phyloP scores from a whole-genome alignment of 495 filamentous ascomycete species.

The Hypoxylon perforatum region DNA sequence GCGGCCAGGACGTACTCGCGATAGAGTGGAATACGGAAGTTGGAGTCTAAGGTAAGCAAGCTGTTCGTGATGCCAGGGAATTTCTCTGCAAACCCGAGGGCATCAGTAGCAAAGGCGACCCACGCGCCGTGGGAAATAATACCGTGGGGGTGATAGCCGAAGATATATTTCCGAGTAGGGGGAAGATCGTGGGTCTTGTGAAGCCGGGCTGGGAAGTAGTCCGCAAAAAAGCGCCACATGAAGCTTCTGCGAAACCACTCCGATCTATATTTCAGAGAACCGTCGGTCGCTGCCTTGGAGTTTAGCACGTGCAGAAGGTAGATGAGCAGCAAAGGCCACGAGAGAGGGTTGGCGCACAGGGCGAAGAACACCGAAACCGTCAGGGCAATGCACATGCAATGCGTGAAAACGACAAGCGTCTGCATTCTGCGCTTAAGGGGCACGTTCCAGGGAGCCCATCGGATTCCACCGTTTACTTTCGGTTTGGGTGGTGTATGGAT shows the following conservation, averaged over 20 bases:
- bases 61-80: constrained; percentile 98
- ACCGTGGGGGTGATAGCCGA: constrained; percentile 97
- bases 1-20: constrained; percentile 89
- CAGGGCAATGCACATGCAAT: constrained; percentile 83
- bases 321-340: constrained; percentile 91
- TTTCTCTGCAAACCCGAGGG: constrained; percentile 84
- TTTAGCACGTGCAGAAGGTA: constrained; percentile 87
- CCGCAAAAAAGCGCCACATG: constrained; percentile 89
- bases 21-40: constrained; percentile 94
- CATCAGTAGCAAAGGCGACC: constrained; percentile 91
- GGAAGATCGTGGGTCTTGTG: constrained; percentile 85
- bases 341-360: constrained; percentile 86
- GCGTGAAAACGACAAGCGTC: constrained; percentile 84
- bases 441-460: constrained; percentile 88
- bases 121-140: constrained; percentile 97
- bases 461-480: constrained; percentile 58
- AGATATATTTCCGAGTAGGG: constrained; percentile 92
- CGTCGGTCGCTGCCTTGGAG: constrained; percentile 79
- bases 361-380: constrained; percentile 88
- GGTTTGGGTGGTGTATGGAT: constrained; percentile 35
- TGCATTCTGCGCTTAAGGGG: constrained; percentile 88
- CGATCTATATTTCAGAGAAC: constrained; percentile 77
- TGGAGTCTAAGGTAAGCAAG: constrained; percentile 88
- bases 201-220: constrained; percentile 89
- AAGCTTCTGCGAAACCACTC: constrained; percentile 76